Percentiles rank a stretch among this genome's conserved stretches.
Conservation (phyloP, 805 yeast genomes). For the Phaffomyces opuntiae region DNA sequence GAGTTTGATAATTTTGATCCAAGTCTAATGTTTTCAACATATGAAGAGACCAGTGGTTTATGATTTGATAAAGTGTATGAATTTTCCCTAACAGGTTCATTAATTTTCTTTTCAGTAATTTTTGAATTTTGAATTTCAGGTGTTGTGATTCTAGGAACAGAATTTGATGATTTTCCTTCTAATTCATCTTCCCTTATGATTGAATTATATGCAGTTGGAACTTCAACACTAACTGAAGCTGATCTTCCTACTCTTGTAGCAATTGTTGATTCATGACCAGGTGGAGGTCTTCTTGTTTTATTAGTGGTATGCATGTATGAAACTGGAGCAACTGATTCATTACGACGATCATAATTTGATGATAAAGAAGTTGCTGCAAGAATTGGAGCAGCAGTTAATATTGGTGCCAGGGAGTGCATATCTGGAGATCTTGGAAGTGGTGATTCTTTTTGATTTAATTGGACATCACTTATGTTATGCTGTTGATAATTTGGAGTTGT, state of each 20-base stretch:
- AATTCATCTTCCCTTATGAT: slow-evolving; percentile 8
- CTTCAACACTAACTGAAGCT: slow-evolving; percentile 23
- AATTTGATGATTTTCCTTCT: not conserved
- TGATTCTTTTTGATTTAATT: not conserved
- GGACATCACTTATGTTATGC: not conserved
- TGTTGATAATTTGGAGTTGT: not conserved
- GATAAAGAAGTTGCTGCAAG: not conserved
- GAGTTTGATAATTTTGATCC: slow-evolving; percentile 43
- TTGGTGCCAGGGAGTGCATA: not conserved
- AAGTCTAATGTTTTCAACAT: slow-evolving; percentile 37
- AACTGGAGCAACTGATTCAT: slow-evolving; percentile 28
- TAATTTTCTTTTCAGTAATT: not conserved
- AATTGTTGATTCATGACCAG: slow-evolving; percentile 25
- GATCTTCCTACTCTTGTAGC: slow-evolving; percentile 31
- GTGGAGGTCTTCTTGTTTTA: slow-evolving; percentile 32
- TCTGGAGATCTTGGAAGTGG: not conserved
- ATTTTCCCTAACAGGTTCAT: not conserved
- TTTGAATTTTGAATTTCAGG: too few relatives aligned
- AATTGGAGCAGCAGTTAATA: slow-evolving; percentile 1
- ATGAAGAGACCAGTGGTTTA: slow-evolving; percentile 45
- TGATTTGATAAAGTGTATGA: slow-evolving; percentile 12
- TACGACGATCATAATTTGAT: slow-evolving; percentile 32
- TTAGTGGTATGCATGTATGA: slow-evolving; percentile 12
- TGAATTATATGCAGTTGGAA: slow-evolving; percentile 11
- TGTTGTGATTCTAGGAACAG: too few relatives aligned